Conservation (phyloP, 2,329 filamentous ascomycete species). For the Diaporthe amygdali region DNA sequence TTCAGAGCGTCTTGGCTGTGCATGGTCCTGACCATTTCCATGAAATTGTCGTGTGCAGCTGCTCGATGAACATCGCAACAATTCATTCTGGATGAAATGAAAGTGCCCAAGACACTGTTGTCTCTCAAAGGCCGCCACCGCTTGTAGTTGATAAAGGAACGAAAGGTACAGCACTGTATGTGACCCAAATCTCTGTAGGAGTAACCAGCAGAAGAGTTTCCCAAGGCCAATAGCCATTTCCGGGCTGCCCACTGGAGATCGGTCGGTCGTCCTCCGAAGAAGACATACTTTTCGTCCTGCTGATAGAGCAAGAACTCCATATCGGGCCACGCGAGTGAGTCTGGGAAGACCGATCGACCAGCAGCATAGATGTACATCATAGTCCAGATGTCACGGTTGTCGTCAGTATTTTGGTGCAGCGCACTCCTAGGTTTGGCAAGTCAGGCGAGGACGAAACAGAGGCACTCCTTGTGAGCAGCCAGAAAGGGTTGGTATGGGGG, state of each 20-base stretch:
- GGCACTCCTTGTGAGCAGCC: too few relatives aligned
- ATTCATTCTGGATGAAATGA: background rate
- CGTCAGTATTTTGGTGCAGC: background rate
- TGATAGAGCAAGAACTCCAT: background rate
- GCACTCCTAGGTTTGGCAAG: background rate
- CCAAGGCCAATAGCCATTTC: background rate
- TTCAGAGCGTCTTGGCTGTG: background rate
- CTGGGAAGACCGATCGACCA: background rate
- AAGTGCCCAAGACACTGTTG: background rate
- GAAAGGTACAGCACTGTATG: background rate
- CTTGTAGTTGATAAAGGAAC: background rate
- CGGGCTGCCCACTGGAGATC: background rate
- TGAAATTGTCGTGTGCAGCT: background rate
- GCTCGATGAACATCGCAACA: background rate
- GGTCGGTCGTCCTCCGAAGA: background rate
- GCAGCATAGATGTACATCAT: constrained; percentile 6
- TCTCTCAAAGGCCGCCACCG: constrained; percentile 3
- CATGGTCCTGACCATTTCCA: constrained; percentile 3
- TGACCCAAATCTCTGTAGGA: background rate
- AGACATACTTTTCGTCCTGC: background rate
- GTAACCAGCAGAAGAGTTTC: background rate
- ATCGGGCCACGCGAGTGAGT: background rate
- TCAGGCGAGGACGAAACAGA: background rate
- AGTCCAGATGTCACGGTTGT: background rate
- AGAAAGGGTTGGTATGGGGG: background rate